A percentile compares a stretch with the other conserved stretches of the same genome.
These are phyloP conservation scores for Tolypocladium ovalisporum DNA, from an alignment of 2,329 filamentous ascomycete species.

Conservation along the genomic window DNA sequence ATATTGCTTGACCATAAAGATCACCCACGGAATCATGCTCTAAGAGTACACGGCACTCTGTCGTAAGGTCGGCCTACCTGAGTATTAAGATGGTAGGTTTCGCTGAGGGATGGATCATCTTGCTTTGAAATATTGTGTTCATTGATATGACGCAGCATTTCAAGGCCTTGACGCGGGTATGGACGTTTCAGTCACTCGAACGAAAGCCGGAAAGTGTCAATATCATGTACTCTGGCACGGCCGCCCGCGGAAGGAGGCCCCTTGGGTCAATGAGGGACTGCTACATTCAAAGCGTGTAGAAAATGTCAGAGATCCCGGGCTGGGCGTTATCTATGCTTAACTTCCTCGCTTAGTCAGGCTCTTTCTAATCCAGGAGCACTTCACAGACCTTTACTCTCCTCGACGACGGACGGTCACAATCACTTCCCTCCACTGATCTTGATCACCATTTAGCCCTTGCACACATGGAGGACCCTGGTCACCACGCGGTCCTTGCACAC, in stretches of 20 bases:
- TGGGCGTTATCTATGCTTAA: not conserved
- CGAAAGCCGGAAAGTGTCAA: not conserved
- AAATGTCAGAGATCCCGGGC: not conserved
- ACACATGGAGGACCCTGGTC: no score
- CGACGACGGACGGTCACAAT: not conserved
- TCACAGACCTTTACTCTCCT: not conserved
- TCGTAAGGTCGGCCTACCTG: no score
- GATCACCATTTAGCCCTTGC: no score
- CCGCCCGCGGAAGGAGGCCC: conserved; percentile 3
- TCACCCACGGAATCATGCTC: no score
- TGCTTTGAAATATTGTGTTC: no score
- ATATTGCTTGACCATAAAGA: no score
- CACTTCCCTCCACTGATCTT: not conserved
- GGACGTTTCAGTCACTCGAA: conserved; percentile 1
- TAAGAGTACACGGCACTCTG: no score
- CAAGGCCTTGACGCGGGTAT: conserved; percentile 2
- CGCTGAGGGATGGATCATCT: no score
- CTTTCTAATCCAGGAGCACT: not conserved
- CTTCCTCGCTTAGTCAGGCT: not conserved
- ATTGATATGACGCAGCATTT: conserved; percentile 2
- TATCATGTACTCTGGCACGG: conserved; percentile 4
- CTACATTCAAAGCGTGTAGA: not conserved
- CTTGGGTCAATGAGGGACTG: conserved; percentile 1
- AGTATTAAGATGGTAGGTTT: no score
- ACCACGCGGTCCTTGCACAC: no score